Evolutionary conservation across 2,329 filamentous ascomycete species (phyloP).

Genomic region (Talaromyces pinophilus): DNA sequence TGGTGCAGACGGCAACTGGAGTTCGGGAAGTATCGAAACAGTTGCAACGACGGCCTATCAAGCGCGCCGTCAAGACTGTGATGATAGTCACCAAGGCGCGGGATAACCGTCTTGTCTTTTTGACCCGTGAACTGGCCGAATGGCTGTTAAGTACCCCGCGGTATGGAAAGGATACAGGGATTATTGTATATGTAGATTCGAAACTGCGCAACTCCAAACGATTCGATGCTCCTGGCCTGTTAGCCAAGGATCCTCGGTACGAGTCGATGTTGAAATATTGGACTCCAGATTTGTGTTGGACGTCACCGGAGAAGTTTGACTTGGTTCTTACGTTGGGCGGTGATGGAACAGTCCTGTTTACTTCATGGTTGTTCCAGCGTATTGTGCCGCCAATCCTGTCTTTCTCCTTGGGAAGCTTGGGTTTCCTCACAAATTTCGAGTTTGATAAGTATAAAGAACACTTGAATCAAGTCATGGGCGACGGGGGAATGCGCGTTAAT

Average conservation of each 20-base stretch:
- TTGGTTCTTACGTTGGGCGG: slow-evolving; percentile 90
- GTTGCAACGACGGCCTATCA: slow-evolving; percentile 86
- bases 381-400: slow-evolving; percentile 92
- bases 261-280: slow-evolving; percentile 87
- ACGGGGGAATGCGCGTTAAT: slow-evolving; percentile 94
- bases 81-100: slow-evolving; percentile 99
- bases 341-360: slow-evolving; percentile 95
- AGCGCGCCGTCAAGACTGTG: slow-evolving; percentile 84
- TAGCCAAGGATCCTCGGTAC: slow-evolving; percentile 74
- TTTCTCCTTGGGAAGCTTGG: slow-evolving; percentile 87
- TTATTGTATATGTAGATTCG: slow-evolving; percentile 97
- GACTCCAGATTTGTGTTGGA: slow-evolving; percentile 95
- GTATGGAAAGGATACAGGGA: slow-evolving; percentile 84
- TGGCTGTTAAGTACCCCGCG: slow-evolving; percentile 89
- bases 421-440: slow-evolving; percentile 96
- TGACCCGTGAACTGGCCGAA: slow-evolving; percentile 82
- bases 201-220: slow-evolving; percentile 87
- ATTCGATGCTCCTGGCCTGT: slow-evolving; percentile 73
- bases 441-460: slow-evolving; percentile 86
- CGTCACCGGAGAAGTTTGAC: slow-evolving; percentile 90
- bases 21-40: slow-evolving; percentile 96
- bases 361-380: slow-evolving; percentile 94
- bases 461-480: slow-evolving; percentile 86
- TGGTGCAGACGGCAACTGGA: slow-evolving; percentile 92
- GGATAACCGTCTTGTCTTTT: slow-evolving; percentile 85